Evolutionary conservation across 1,139 yeast genomes (phyloP), one percentile per base, ranked within the genome.

Genomic region (Scheffersomyces lignicola): DNA sequence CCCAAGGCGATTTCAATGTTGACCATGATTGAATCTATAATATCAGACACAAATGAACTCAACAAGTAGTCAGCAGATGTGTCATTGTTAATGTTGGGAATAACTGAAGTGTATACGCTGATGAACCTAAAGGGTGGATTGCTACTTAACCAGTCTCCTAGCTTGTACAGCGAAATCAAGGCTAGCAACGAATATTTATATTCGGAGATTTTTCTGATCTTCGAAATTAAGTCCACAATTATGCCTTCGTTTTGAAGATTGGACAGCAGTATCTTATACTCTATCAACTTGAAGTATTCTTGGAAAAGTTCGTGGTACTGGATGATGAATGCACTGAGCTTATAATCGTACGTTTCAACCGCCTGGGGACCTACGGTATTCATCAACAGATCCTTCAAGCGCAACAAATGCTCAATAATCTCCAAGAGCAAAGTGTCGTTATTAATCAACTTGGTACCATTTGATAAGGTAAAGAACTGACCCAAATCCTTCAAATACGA

Each of bases 141-240:
- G 8, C 69, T 55, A 18, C 85, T 81, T 29, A 87, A 64, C 96
- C 96, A 88, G 21, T 76, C 73, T 2, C 86, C 87, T 18, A 80
- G 70, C 23, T 68, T 65, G 61, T 76, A 64, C 8, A 62, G 61
- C 6, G 62, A 55, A 40, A 86, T 77, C n/a, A 81, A 70, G 24
- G 60, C 58, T 6, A 73, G 38, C 32, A 83, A 73, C 17, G 84
- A 76, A 15, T 69, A 65, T 33, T 70, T 70, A 54, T 78, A 83
- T 42, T 82, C 90, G 24, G 85, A 72, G 29, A 85, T 64, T 42
- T 78, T 77, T 32, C 88, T 67, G 38, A 86, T 60, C 43, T 79
- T 69, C 3, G 88, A 77, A 65, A 73, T 55, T 9, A 81, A 60
- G 40, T 83, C 92, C 12, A 81, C 83, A 0, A 85, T 80, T 3